phyloP scores from a whole-genome alignment of 192 early-diverging fungal species.

The Umbelopsis isabellina region DNA sequence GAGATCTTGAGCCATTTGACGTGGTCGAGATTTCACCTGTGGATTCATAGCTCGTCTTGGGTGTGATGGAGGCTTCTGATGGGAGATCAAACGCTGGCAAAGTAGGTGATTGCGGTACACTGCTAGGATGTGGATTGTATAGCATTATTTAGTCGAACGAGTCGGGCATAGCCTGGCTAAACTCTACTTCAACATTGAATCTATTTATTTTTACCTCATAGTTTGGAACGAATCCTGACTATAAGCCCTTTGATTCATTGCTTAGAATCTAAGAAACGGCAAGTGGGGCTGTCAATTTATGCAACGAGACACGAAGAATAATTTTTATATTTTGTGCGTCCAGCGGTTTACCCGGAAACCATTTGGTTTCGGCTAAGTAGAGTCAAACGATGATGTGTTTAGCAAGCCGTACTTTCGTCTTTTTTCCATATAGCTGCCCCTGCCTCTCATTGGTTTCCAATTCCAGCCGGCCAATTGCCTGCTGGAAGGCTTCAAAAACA shows the following conservation, averaged over 20 bases:
- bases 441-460: no score
- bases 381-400: no score
- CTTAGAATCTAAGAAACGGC: not conserved
- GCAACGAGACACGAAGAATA: no score
- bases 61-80: not conserved
- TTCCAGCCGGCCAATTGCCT: no score
- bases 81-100: constrained; percentile 1
- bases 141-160: not conserved
- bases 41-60: not conserved
- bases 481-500: no score
- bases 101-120: constrained; percentile 7
- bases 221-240: not conserved
- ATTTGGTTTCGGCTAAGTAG: no score
- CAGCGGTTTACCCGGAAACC: no score
- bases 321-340: no score
- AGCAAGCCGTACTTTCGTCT: no score
- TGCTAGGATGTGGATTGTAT: not conserved
- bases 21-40: not conserved
- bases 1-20: not conserved
- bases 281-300: no score
- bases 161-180: not conserved
- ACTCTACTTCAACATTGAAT: no score
- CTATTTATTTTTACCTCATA: not conserved
- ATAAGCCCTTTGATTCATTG: not conserved
- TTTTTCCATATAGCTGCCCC: no score